These are phyloP conservation scores for Ustilago curta DNA, from an alignment of 1,284 basidiomycete genomes.

Conservation along the genomic window DNA sequence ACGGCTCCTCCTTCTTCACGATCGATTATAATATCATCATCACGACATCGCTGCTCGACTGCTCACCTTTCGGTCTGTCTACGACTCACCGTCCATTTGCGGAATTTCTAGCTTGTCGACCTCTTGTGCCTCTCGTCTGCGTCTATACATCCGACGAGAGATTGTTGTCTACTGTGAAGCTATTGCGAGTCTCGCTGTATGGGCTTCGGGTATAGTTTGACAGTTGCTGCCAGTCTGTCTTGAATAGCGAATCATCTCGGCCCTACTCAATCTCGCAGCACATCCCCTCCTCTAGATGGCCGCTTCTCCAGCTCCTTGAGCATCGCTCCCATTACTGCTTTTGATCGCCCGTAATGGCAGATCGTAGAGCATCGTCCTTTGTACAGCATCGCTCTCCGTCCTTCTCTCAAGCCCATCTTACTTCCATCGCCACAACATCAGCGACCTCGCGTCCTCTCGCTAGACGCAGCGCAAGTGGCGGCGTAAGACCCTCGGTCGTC, in stretches of 20 bases:
- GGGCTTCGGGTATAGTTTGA: no score
- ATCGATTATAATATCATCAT: not conserved
- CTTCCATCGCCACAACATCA: not conserved
- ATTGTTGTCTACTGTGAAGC: no score
- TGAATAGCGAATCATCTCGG: not conserved
- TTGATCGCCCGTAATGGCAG: constrained; percentile 17
- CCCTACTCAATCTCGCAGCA: not conserved
- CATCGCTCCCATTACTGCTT: not conserved
- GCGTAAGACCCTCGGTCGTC: constrained; percentile 11
- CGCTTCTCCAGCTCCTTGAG: not conserved
- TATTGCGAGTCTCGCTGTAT: no score
- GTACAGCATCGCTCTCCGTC: constrained; percentile 29
- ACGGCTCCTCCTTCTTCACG: not conserved
- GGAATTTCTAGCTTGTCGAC: not conserved
- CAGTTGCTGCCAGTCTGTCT: no score
- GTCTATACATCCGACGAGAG: not conserved
- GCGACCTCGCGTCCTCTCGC: constrained; percentile 7
- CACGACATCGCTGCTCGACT: not conserved
- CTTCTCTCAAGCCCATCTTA: constrained; percentile 17
- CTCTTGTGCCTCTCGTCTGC: not conserved
- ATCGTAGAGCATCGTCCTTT: constrained; percentile 17
- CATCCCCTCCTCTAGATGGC: constrained; percentile 11
- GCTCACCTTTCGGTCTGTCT: not conserved
- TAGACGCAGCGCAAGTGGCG: constrained; percentile 37
- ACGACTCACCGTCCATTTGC: not conserved